Evolutionary conservation across 371 early-diverging fungal species (phyloP).

Genomic region (Apophysomyces ossiformis): DNA sequence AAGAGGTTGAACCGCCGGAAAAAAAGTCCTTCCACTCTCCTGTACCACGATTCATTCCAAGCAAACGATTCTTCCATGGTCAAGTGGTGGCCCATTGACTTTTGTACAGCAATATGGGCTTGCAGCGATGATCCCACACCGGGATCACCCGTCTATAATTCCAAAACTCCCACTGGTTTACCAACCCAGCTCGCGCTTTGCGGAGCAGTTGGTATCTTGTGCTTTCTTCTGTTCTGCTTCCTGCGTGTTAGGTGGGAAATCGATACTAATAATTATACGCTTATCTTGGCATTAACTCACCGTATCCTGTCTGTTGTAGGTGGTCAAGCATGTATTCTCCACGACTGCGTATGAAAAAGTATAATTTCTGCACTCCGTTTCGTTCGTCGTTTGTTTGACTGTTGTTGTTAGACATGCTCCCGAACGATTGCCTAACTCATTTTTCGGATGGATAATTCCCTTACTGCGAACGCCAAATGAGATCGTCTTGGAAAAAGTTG

Average conservation of each 20-base stretch:
- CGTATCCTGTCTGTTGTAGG: conserved; percentile 22
- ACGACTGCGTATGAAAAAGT: conserved; percentile 67
- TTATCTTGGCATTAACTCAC: not conserved
- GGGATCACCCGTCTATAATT: conserved; percentile 45
- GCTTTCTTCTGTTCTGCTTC: conserved; percentile 50
- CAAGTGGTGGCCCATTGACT: conserved; percentile 22
- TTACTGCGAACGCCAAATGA: conserved; percentile 57
- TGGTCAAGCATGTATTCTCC: conserved; percentile 67
- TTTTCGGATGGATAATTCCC: conserved; percentile 70
- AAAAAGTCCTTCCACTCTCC: not conserved
- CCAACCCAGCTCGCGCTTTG: conserved; percentile 51
- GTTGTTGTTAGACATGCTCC: conserved; percentile 54
- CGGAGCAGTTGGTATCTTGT: conserved; percentile 41
- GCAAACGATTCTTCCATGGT: not conserved
- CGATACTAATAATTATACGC: not conserved
- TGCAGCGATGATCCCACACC: conserved; percentile 45
- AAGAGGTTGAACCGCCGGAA: not conserved
- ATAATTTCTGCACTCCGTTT: conserved; percentile 13
- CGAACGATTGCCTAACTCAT: conserved; percentile 48
- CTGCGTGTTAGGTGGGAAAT: conserved; percentile 42
- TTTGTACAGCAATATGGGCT: conserved; percentile 35
- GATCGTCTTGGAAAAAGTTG: conserved; percentile 64
- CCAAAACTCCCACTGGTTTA: conserved; percentile 51
- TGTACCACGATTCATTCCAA: not conserved
- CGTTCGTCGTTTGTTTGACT: not conserved